Evolutionary conservation across 352 stramenopile genomes (phyloP).

Genomic region (Thalassiosira hispida): DNA sequence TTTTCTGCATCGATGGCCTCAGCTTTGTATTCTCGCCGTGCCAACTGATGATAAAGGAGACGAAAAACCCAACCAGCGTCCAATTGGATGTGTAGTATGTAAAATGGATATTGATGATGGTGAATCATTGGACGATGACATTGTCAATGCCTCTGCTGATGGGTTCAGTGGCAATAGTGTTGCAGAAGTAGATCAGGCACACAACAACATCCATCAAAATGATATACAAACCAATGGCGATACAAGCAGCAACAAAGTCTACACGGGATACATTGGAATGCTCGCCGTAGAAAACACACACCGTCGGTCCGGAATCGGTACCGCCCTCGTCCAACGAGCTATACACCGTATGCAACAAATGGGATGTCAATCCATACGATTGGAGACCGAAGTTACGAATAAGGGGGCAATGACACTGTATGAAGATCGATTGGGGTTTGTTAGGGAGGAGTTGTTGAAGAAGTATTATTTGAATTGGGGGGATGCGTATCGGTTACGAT

Average conservation of each 20-base stretch:
- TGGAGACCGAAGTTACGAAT: conserved; percentile 83
- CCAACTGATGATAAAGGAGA: conserved; percentile 23
- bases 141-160: background rate
- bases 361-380: conserved; percentile 65
- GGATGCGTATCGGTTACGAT: conserved; percentile 81
- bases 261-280: conserved; percentile 84
- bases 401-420: conserved; percentile 74
- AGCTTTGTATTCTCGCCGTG: conserved; percentile 81
- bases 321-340: conserved; percentile 66
- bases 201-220: background rate
- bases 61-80: conserved; percentile 16
- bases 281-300: conserved; percentile 69
- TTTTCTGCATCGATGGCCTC: conserved; percentile 75
- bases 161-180: background rate
- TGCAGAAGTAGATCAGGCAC: background rate
- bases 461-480: conserved; percentile 85
- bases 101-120: conserved; percentile 80
- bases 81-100: conserved; percentile 83
- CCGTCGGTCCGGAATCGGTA: conserved; percentile 76
- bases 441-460: conserved; percentile 82
- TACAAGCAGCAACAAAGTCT: conserved; percentile 4
- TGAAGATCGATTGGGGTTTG: conserved; percentile 80
- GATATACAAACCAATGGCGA: background rate
- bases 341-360: conserved; percentile 73
- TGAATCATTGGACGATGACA: conserved; percentile 5